These are phyloP conservation scores for Hypoxylon perforatum DNA, from an alignment of 495 filamentous ascomycete species.

Conservation along the genomic window DNA sequence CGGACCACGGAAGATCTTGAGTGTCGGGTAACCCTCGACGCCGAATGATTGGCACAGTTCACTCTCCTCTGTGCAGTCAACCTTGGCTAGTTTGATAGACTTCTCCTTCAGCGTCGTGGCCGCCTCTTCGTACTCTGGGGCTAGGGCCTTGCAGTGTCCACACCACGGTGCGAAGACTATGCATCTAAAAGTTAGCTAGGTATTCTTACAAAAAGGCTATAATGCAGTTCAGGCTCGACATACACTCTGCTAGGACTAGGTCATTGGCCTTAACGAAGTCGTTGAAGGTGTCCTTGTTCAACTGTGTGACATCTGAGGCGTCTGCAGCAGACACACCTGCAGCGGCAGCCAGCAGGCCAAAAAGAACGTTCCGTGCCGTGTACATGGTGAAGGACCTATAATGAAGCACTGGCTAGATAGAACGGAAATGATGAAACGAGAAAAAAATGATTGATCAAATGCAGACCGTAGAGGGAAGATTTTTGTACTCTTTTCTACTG, in stretches of 20 bases:
- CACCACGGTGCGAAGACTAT: slow-evolving; percentile 79
- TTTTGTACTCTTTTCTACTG: slow-evolving; percentile 40
- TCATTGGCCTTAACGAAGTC: slow-evolving; percentile 86
- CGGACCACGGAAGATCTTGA: slow-evolving; percentile 98
- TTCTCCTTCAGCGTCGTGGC: slow-evolving; percentile 95
- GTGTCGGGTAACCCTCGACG: slow-evolving; percentile 96
- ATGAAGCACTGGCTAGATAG: slow-evolving; percentile 30
- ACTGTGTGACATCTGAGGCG: slow-evolving; percentile 79
- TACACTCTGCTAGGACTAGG: slow-evolving; percentile 84
- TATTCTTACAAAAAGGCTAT: slow-evolving; percentile 14
- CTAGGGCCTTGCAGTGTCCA: slow-evolving; percentile 87
- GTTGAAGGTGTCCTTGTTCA: slow-evolving; percentile 87
- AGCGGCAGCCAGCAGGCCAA: slow-evolving; percentile 71
- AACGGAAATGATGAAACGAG: slow-evolving; percentile 12
- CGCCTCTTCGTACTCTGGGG: slow-evolving; percentile 88
- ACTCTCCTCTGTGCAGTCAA: slow-evolving; percentile 95
- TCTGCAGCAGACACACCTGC: slow-evolving; percentile 68
- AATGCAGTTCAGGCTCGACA: slow-evolving; percentile 42
- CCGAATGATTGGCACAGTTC: slow-evolving; percentile 90
- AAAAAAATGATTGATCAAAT: slow-evolving; percentile 12
- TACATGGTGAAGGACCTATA: slow-evolving; percentile 61
- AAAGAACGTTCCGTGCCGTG: slow-evolving; percentile 58
- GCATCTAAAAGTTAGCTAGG: slow-evolving; percentile 13
- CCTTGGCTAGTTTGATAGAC: slow-evolving; percentile 89
- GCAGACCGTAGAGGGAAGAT: slow-evolving; percentile 20